Percentiles rank a stretch among this genome's conserved stretches.
Conservation (phyloP, 257 asterid species). For the Pogostemon cablin region DNA sequence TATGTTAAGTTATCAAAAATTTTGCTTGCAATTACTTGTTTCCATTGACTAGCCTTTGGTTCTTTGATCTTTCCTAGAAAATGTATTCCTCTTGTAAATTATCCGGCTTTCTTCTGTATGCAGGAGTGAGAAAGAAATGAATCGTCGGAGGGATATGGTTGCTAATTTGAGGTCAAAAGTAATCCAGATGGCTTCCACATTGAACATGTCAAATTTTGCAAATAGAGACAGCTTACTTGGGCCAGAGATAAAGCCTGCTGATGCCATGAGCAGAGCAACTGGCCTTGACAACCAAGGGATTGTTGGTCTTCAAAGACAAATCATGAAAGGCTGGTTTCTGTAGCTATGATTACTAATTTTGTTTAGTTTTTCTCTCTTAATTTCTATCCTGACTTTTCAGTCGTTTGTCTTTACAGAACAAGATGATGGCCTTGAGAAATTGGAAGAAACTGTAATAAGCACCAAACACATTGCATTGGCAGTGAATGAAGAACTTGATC, state of each 20-base stretch:
- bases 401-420: slow-evolving; percentile 61
- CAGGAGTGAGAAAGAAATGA: slow-evolving; percentile 91
- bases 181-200: slow-evolving; percentile 77
- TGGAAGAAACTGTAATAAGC: slow-evolving; percentile 90
- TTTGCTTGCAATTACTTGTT: background rate
- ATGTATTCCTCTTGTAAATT: background rate
- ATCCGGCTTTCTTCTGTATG: slow-evolving; percentile 23
- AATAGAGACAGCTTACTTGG: slow-evolving; percentile 93
- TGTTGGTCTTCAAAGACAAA: slow-evolving; percentile 90
- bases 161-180: slow-evolving; percentile 71
- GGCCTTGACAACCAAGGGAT: slow-evolving; percentile 86
- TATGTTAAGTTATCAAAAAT: background rate
- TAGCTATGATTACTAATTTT: slow-evolving; percentile 20
- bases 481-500: slow-evolving; percentile 90
- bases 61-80: slow-evolving; percentile 1
- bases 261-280: slow-evolving; percentile 75
- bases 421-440: slow-evolving; percentile 86
- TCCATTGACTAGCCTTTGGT: slow-evolving; percentile 7
- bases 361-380: slow-evolving; percentile 35
- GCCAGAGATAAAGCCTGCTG: slow-evolving; percentile 83
- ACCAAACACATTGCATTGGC: slow-evolving; percentile 95
- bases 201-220: slow-evolving; percentile 89
- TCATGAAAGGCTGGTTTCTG: slow-evolving; percentile 77
- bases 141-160: slow-evolving; percentile 85
- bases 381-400: slow-evolving; percentile 15